phyloP scores from a whole-genome alignment of 805 yeast genomes.

The Saccharomycopsis synnaedendra region DNA sequence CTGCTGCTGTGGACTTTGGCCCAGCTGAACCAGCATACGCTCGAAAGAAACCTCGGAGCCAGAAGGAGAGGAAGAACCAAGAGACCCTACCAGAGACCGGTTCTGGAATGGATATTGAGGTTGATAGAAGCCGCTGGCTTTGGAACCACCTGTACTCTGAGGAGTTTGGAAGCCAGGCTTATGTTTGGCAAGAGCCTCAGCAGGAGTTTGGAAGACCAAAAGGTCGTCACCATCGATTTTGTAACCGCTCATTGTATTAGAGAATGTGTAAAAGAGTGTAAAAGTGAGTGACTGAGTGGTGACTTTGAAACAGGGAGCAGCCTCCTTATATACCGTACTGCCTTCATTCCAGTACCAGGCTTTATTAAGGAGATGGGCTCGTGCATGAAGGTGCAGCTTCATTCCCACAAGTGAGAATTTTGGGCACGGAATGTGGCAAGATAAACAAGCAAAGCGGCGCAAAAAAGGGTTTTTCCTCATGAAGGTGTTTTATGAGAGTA shows the following conservation, averaged over 20 bases:
- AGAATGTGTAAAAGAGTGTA: not conserved
- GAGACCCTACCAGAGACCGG: slow-evolving; percentile 7
- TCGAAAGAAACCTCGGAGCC: slow-evolving; percentile 13
- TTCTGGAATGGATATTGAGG: slow-evolving; percentile 16
- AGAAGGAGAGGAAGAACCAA: slow-evolving; percentile 14
- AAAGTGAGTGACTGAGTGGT: not conserved
- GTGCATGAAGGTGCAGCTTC: no score
- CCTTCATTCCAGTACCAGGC: no score
- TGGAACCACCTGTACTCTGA: slow-evolving; percentile 13
- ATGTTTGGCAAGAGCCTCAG: slow-evolving; percentile 16
- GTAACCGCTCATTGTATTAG: slow-evolving; percentile 13
- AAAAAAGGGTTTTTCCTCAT: no score
- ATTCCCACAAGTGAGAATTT: no score
- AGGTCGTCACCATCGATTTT: slow-evolving; percentile 17
- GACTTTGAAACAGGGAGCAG: not conserved
- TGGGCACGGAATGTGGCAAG: no score
- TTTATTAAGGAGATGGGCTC: no score
- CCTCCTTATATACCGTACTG: no score
- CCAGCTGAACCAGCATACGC: slow-evolving; percentile 14
- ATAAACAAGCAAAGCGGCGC: no score
- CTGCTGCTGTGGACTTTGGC: slow-evolving; percentile 1
- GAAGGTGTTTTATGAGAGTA: no score
- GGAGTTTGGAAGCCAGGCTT: slow-evolving; percentile 14
- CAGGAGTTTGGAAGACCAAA: slow-evolving; percentile 17
- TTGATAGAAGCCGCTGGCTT: slow-evolving; percentile 10